These are phyloP conservation scores for Vanrija humicola DNA, from an alignment of 1,284 basidiomycete species.

Conservation along the genomic window DNA sequence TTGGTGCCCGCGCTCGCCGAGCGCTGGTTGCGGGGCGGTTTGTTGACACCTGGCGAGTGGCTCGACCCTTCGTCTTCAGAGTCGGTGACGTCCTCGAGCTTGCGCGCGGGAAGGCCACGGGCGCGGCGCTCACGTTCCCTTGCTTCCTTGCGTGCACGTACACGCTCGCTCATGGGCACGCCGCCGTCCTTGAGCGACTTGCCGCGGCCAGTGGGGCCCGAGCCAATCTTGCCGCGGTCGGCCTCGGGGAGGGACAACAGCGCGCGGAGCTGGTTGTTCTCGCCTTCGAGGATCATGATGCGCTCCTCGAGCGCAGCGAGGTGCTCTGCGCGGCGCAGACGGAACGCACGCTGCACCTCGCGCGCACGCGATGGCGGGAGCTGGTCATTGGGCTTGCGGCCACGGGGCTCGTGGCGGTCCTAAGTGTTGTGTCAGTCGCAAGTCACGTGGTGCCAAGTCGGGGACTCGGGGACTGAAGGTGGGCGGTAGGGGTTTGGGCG, in stretches of 20 bases:
- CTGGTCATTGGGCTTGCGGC: conserved; percentile 85
- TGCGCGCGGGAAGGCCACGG: conserved; percentile 24
- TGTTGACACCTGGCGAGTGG: background rate
- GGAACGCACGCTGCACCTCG: conserved; percentile 88
- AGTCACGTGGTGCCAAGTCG: too few relatives aligned
- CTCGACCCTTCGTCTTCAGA: conserved; percentile 1
- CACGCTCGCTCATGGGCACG: conserved; percentile 49
- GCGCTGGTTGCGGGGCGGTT: background rate
- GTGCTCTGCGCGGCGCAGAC: conserved; percentile 82
- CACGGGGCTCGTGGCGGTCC: conserved; percentile 55
- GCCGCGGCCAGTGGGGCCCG: conserved; percentile 49
- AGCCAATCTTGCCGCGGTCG: conserved; percentile 44
- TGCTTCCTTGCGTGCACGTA: conserved; percentile 47
- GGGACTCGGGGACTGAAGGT: too few relatives aligned
- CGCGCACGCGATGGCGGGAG: conserved; percentile 85
- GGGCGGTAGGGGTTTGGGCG: too few relatives aligned
- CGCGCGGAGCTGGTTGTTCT: conserved; percentile 72
- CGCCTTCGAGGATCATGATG: conserved; percentile 76
- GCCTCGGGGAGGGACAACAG: conserved; percentile 68
- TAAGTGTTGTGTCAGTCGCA: conserved; percentile 1
- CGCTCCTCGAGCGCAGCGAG: conserved; percentile 76
- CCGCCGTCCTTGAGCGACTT: conserved; percentile 49
- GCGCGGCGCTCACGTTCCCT: conserved; percentile 37
- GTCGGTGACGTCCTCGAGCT: conserved; percentile 26
- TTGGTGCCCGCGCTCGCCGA: background rate